phyloP scores from a whole-genome alignment of 2,329 filamentous ascomycete species.

The Colletotrichum sp. region DNA sequence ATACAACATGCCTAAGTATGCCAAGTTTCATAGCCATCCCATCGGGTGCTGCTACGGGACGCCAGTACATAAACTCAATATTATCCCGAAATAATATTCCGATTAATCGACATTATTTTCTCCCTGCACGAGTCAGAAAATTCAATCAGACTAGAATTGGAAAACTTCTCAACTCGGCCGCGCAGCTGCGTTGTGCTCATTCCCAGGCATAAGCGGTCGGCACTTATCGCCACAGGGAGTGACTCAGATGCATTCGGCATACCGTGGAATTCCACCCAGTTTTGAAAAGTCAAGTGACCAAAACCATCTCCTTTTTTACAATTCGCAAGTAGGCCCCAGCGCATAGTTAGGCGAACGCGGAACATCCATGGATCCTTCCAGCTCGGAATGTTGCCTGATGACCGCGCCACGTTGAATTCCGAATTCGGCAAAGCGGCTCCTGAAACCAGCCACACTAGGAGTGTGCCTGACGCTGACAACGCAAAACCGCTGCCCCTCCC shows the following conservation, averaged over 20 bases:
- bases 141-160: too few species aligned
- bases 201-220: background rate
- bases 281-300: background rate
- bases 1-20: too few species aligned
- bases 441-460: constrained; percentile 17
- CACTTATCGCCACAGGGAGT: background rate
- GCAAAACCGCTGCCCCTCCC: background rate
- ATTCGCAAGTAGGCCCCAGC: background rate
- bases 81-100: too few species aligned
- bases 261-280: background rate
- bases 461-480: background rate
- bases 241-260: background rate
- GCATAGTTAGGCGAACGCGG: background rate
- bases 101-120: too few species aligned
- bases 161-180: too few species aligned
- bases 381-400: background rate
- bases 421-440: constrained; percentile 11
- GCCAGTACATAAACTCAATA: too few species aligned
- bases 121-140: too few species aligned
- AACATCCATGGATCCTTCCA: too few species aligned
- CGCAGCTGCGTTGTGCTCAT: too few species aligned
- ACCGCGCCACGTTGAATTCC: background rate
- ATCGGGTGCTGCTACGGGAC: too few species aligned
- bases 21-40: too few species aligned
- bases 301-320: background rate